Percentiles rank a stretch among this genome's conserved stretches.
Conservation (phyloP, 441 rosid genomes). For the Adansonia rubrostipa region DNA sequence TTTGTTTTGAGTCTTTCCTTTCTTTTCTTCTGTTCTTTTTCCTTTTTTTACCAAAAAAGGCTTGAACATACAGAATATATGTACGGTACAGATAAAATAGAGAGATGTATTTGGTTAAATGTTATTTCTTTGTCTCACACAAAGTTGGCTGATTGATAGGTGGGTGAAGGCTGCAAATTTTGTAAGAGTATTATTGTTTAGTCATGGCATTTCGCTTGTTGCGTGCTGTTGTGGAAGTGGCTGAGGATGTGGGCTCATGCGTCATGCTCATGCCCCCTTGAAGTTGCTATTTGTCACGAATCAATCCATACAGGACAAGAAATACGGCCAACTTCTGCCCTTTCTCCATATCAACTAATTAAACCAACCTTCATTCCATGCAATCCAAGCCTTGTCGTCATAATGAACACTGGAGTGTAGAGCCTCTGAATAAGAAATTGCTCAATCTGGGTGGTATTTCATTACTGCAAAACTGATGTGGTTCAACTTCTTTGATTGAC, state of each 20-base stretch:
- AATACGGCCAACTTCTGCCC: background rate
- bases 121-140: slow-evolving; percentile 28
- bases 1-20: background rate
- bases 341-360: background rate
- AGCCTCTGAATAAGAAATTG: background rate
- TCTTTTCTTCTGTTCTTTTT: slow-evolving; percentile 15
- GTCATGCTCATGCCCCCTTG: slow-evolving; percentile 20
- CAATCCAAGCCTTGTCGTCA: background rate
- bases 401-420: no score
- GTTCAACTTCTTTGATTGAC: slow-evolving; percentile 8
- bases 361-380: slow-evolving; percentile 3
- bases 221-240: slow-evolving; percentile 20
- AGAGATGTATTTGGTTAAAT: slow-evolving; percentile 2
- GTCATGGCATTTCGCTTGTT: slow-evolving; percentile 29
- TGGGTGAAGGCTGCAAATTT: slow-evolving; percentile 28
- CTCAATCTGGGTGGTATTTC: background rate
- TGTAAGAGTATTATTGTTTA: slow-evolving; percentile 12
- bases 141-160: slow-evolving; percentile 32
- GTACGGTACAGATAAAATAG: background rate
- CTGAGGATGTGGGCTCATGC: slow-evolving; percentile 5
- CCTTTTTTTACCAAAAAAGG: slow-evolving; percentile 28
- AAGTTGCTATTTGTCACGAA: slow-evolving; percentile 28
- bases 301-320: slow-evolving; percentile 13
- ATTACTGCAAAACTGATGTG: background rate
- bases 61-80: slow-evolving; percentile 23